Base-by-base conservation (phyloP, 2,329 filamentous ascomycete species). In the Chaetoscypha palmicola region DNA sequence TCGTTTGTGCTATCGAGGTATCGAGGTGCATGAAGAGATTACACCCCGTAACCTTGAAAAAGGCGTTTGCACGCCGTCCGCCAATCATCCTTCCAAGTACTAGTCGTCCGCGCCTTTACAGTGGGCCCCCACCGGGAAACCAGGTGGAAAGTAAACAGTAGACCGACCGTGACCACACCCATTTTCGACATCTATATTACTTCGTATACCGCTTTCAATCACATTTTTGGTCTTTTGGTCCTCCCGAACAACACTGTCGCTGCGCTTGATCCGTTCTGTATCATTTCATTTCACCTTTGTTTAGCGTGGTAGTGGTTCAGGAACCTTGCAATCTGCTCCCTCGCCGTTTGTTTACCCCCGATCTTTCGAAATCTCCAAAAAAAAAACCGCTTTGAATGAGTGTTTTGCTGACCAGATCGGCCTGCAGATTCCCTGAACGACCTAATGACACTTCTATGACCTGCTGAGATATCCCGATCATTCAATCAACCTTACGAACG, bases 371-470 rank as follows among this genome's bases (percentile, higher is more conserved):
- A 28, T 28, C 7, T 28, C 24, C 24, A 12, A 28, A 7, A 28
- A 28, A 12, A 16, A 19, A 20, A 23, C 16, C 20, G 33, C n/a
- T n/a, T n/a, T n/a, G n/a, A n/a, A n/a, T n/a, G n/a, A n/a, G n/a
- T n/a, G n/a, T n/a, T 36, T 22, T 36, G 40, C 47, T 45, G 46
- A 48, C 42, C 11, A 19, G 8, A 12, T 23, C 26, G 30, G 12
- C 34, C 26, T 2, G 19, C 38, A 51, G 48, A 49, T 50, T 48
- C 44, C 52, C 42, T 16, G 3, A 16, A 57, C 52, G 52, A 55
- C 39, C 37, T 55, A 46, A 57, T 53, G 54, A 53, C 46, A 20
- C 28, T 35, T 43, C 41, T 42, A 52, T 51, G 51, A 49, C 39
- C 26, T 43, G 43, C 44, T 34, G 26, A 43, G 48, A 55, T 57